Conservation (phyloP, 202 grass and related monocot genomes). For the Sporobolus alterniflorus region DNA sequence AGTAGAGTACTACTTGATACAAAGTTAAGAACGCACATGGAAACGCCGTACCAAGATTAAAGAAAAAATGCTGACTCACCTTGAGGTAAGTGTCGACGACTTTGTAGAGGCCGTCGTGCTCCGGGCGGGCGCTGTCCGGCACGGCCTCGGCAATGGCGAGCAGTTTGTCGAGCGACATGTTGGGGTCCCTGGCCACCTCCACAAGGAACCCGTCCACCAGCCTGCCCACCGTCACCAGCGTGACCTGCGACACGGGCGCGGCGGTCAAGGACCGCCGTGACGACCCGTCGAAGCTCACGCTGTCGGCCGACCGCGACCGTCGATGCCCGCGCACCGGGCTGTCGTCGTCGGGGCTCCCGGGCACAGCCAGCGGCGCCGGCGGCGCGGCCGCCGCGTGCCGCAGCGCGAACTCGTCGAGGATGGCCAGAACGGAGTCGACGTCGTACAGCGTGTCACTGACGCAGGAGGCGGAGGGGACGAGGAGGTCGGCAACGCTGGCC, state of each 20-base stretch:
- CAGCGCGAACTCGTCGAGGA: conserved; percentile 90
- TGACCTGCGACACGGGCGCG: conserved; percentile 59
- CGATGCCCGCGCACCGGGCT: conserved; percentile 59
- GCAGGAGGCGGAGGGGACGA: conserved; percentile 64
- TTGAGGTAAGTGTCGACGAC: conserved; percentile 88
- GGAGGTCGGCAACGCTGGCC: conserved; percentile 63
- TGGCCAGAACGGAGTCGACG: conserved; percentile 65
- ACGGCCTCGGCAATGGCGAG: conserved; percentile 83
- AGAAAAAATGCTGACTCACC: conserved; percentile 28
- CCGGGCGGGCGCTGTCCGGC: conserved; percentile 65
- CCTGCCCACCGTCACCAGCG: conserved; percentile 71
- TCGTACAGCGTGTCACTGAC: conserved; percentile 63
- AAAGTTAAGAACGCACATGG: neutral
- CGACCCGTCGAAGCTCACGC: conserved; percentile 78
- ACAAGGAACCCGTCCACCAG: conserved; percentile 74
- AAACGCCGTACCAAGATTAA: neutral
- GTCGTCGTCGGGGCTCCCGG: conserved; percentile 53
- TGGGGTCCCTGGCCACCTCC: conserved; percentile 75
- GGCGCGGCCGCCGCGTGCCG: conserved; percentile 44
- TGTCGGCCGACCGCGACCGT: conserved; percentile 79
- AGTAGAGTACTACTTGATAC: neutral
- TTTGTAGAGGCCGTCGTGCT: conserved; percentile 91
- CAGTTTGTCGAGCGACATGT: conserved; percentile 78
- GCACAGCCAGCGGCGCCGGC: neutral
- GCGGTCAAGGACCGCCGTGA: conserved; percentile 71